Evolutionary conservation across 768 basidiomycete genomes (phyloP), one percentile per base, ranked within the genome.

Genomic region (Boletus fagicola): DNA sequence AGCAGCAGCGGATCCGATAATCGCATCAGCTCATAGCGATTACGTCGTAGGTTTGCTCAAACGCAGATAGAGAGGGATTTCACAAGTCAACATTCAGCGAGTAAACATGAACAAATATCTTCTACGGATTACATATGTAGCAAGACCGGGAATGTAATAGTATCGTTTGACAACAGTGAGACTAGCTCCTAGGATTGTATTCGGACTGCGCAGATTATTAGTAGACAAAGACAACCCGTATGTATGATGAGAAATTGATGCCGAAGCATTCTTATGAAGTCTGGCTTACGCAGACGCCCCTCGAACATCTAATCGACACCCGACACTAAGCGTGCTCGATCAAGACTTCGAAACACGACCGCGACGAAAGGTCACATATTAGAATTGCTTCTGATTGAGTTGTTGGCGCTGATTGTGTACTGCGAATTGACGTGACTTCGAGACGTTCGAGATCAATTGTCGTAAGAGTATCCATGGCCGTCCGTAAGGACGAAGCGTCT

Each of bases 371-470:
- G 18, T 7, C 28, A 2, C 22, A 20, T 3, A 30, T 6, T 1
- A 24, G 36, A 7, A 22, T 26, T 3, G 20, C 47, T 15, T 18
- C 36, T 1, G 42, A 40, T 12, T 8, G 46, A 2, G 49, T n/a
- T 22, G 18, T 38, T 2, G 61, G 54, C 6, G 54, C 48, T 0
- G 62, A 63, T 22, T 42, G 42, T 15, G 56, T 53, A 2, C 36
- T 54, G 10, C 43, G 35, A 33, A 30, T 22, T 0, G 62, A 50
- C n/a, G 31, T 12, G 11, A 39, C 52, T 7, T 46, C 56, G 5
- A 55, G 18, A 33, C 15, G 18, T 11, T 58, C 62, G 18, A 59
- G 57, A 22, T 63, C 57, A 18, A 62, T 24, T 10, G 61, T 63
- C 2, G 62, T 63, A 18, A 63, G 57, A 3, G 38, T 51, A 15